These are phyloP conservation scores for Theileria parva DNA, from an alignment of 169 alveolate species.

Conservation along the genomic window DNA sequence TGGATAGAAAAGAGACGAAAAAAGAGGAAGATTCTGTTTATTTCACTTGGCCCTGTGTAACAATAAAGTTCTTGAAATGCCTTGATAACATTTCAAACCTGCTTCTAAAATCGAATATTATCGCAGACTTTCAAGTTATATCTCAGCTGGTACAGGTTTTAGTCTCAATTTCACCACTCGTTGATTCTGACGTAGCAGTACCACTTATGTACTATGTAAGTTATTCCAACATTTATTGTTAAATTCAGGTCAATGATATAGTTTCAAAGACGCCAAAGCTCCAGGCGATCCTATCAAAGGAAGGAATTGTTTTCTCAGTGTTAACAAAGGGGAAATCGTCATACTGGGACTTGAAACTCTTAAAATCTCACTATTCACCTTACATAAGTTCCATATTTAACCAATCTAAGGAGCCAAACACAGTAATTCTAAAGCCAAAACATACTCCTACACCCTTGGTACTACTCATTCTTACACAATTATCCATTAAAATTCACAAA, in stretches of 20 bases:
- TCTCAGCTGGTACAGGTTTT: conserved; percentile 39
- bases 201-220: conserved; percentile 35
- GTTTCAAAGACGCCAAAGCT: conserved; percentile 45
- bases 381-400: conserved; percentile 12
- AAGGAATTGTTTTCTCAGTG: conserved; percentile 64
- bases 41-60: conserved; percentile 37
- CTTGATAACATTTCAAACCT: conserved; percentile 24
- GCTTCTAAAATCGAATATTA: conserved; percentile 8
- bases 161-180: conserved; percentile 17
- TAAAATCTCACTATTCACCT: conserved; percentile 31
- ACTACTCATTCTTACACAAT: background rate
- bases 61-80: conserved; percentile 28
- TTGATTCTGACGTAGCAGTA: conserved; percentile 40
- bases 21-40: conserved; percentile 14
- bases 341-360: conserved; percentile 57
- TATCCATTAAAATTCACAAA: background rate
- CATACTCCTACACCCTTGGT: conserved; percentile 1
- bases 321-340: conserved; percentile 40
- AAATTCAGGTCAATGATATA: conserved; percentile 33
- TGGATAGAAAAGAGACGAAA: background rate
- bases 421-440: background rate
- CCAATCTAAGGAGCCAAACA: background rate
- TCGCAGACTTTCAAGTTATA: conserved; percentile 35
- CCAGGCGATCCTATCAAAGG: conserved; percentile 23
- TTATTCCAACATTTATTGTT: background rate